A percentile compares a stretch with the other conserved stretches of the same genome.
Conservation (phyloP, 257 asterid species). For the Nicotiana attenuata region DNA sequence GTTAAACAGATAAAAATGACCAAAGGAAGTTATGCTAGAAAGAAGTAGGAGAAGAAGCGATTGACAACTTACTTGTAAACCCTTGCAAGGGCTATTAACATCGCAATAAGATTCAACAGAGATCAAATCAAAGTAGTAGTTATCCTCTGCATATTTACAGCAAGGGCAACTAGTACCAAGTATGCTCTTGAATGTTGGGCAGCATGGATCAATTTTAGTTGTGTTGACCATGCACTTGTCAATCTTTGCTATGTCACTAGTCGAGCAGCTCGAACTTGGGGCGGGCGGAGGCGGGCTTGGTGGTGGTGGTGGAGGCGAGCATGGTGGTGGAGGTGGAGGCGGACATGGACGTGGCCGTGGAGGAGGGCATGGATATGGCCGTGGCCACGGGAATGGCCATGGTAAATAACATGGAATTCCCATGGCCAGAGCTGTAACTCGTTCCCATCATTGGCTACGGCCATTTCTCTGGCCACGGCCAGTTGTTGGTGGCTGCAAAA, state of each 20-base stretch:
- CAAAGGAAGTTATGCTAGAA: no score
- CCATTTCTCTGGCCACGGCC: background rate
- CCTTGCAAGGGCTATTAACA: background rate
- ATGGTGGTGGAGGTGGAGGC: background rate
- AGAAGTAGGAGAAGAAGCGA: no score
- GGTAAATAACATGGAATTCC: background rate
- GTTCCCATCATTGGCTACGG: background rate
- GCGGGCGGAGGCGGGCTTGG: background rate
- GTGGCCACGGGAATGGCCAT: background rate
- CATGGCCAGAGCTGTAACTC: background rate
- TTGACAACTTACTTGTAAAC: background rate
- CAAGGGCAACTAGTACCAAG: slow-evolving; percentile 2
- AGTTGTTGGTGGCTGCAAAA: background rate
- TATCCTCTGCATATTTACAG: background rate
- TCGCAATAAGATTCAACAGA: background rate
- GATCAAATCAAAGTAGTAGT: background rate
- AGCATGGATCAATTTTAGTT: background rate
- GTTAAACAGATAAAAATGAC: no score
- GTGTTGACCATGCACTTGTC: background rate
- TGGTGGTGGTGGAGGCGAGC: background rate
- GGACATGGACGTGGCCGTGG: background rate
- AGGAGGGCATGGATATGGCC: background rate
- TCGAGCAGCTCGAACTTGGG: background rate
- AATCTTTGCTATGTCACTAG: background rate
- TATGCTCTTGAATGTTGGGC: background rate